Conservation (phyloP, 805 yeast genomes). For the Kodamaea jinghongensis region DNA sequence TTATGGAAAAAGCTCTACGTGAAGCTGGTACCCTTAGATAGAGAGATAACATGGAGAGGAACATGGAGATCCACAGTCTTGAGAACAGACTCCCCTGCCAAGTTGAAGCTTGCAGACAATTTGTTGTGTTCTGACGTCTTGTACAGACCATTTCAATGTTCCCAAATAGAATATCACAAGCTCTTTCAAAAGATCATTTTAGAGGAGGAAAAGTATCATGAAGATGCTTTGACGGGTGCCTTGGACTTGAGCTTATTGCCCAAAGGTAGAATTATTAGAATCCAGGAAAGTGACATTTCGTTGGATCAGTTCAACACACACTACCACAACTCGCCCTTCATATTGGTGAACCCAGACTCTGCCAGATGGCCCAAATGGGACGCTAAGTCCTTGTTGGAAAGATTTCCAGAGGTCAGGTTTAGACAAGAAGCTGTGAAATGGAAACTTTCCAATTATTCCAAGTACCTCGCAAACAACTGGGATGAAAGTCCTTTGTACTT, state of each 20-base stretch:
- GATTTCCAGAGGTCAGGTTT: slow-evolving; percentile 63
- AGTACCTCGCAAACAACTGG: slow-evolving; percentile 56
- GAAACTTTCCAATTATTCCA: slow-evolving; percentile 59
- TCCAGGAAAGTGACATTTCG: slow-evolving; percentile 44
- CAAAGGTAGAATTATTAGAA: slow-evolving; percentile 50
- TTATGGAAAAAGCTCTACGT: slow-evolving; percentile 68
- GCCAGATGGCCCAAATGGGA: slow-evolving; percentile 68
- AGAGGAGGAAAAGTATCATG: slow-evolving; percentile 40
- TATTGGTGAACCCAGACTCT: slow-evolving; percentile 35
- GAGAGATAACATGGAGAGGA: slow-evolving; percentile 59
- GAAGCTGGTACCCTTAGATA: slow-evolving; percentile 11
- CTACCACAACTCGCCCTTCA: slow-evolving; percentile 63
- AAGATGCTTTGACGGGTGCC: slow-evolving; percentile 16
- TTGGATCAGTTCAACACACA: slow-evolving; percentile 43
- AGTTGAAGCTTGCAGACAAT: slow-evolving; percentile 47
- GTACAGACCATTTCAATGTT: slow-evolving; percentile 79
- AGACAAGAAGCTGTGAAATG: slow-evolving; percentile 86
- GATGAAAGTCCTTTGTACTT: slow-evolving; percentile 87
- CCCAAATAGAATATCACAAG: slow-evolving; percentile 59
- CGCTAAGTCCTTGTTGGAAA: slow-evolving; percentile 41
- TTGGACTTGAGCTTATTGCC: slow-evolving; percentile 16
- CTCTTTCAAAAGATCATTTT: slow-evolving; percentile 48
- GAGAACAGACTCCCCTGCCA: slow-evolving; percentile 35
- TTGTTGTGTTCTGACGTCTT: slow-evolving; percentile 71
- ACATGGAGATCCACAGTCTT: slow-evolving; percentile 73